Evolutionary conservation across 1,284 basidiomycete genomes (phyloP), one percentile per base, ranked within the genome.

Genomic region (Ganoderma sinense): DNA sequence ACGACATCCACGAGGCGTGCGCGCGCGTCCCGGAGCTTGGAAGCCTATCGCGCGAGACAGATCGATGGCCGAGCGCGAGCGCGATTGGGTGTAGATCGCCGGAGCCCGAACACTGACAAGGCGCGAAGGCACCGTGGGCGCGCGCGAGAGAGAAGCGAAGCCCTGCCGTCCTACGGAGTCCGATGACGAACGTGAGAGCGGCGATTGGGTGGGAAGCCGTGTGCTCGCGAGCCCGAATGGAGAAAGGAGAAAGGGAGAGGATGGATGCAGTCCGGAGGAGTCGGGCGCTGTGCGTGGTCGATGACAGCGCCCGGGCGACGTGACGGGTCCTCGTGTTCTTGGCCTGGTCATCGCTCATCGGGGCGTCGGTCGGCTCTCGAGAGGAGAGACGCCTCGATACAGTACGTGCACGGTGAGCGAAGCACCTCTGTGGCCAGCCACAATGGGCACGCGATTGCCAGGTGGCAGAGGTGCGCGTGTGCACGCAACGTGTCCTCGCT

Each of bases 401-500:
- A 23, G 26, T 61, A 29, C 10, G 39, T 41, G 59, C 13, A 61
- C 23, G 11, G 18, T 13, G 18, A 10, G 13, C 36, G 56, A 59
- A 59, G 36, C n/a, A 39, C 36, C n/a, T n/a, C 13, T 18, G 36
- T 8, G 26, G 23, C 43, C 58, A 40, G 59, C 36, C 36, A 26
- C 36, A 11, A 14, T 4, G n/a, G 39, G 16, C 59, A 53, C 62
- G 48, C 48, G 62, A 53, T 20, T 10, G 33, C 36, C 62, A 53
- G 45, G 62, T 53, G 62, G 36, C 31, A n/a, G n/a, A 26, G 33
- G 16, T 51, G 20, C 68, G 63, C 68, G 59, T 69, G 64, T 29
- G n/a, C 26, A 13, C 36, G 48, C 59, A 58, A 65, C 64, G 60
- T 65, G 68, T 18, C 31, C 33, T 55, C 53, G 59, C 64, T 48